Percentiles rank a stretch among this genome's conserved stretches.
Evolutionary conservation across 805 yeast species (phyloP).

Genomic region (Starmerella vaccinii): DNA sequence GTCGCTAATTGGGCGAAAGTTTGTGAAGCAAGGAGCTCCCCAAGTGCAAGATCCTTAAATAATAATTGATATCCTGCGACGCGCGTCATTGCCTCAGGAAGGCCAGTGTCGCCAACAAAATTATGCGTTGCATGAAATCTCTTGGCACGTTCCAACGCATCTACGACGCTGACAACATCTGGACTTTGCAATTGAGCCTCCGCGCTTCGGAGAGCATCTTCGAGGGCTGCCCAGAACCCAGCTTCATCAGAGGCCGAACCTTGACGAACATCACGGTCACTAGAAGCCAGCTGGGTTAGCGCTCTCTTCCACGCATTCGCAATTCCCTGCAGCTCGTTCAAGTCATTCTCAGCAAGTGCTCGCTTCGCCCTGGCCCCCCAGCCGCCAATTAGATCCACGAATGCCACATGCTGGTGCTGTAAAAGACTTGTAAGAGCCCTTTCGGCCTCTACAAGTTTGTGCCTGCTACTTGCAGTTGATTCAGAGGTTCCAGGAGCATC

Average conservation of each 20-base stretch:
- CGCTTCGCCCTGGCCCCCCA: background rate
- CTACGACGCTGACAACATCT: conserved; percentile 48
- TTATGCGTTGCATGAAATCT: conserved; percentile 71
- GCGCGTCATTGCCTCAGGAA: conserved; percentile 42
- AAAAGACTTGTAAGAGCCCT: conserved; percentile 17
- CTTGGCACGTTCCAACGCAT: conserved; percentile 55
- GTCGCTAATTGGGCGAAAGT: conserved; percentile 38
- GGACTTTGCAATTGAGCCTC: conserved; percentile 47
- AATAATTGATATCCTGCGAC: conserved; percentile 47
- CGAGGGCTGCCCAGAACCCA: conserved; percentile 68
- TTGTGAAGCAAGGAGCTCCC: conserved; percentile 43
- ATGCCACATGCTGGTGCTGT: conserved; percentile 14
- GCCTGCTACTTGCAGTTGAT: conserved; percentile 15
- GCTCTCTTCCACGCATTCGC: conserved; percentile 68
- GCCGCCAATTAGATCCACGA: conserved; percentile 13
- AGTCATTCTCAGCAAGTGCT: conserved; percentile 28
- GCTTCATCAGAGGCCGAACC: conserved; percentile 61
- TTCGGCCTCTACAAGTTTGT: conserved; percentile 20
- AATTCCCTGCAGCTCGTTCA: conserved; percentile 58
- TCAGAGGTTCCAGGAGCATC: conserved; percentile 33
- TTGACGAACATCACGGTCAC: conserved; percentile 43
- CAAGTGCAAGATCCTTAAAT: conserved; percentile 59
- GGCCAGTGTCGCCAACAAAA: conserved; percentile 60
- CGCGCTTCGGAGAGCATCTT: conserved; percentile 45
- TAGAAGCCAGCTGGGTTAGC: conserved; percentile 45